Evolutionary conservation across 2,329 filamentous ascomycete species (phyloP), one percentile per base, ranked within the genome.

Genomic region (Elsinoe necatrix): DNA sequence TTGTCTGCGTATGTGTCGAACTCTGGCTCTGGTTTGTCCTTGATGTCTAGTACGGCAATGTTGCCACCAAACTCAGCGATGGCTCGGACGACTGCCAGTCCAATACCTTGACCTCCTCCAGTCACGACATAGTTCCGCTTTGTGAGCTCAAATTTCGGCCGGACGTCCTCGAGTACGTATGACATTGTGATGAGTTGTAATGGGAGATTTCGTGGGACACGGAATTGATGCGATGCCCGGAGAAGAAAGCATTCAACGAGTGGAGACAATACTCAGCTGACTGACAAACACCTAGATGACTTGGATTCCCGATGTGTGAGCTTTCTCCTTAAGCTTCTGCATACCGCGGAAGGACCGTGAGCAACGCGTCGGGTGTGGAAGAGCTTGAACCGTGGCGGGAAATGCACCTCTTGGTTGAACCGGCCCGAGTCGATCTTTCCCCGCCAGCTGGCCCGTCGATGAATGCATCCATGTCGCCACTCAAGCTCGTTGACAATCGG

Each of bases 1-100:
- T 79, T 77, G 64, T 80, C 76, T 23, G 61, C 61, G 18, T 67
- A 57, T 23, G 60, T 60, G 35, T 63, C 61, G 14, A 67, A 64
- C 23, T 63, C 63, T 31, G 65, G 64, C 20, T 61, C 60, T 1
- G 62, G 55, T 64, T 81, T 81, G 45, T 52, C 48, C 48, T 52
- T 52, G 48, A 89, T 83, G 25, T 82, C 80, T 12, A 79, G 75
- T 9, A 82, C 66, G 12, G 84, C 83, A 62, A 83, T 80, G 64
- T 80, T 78, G 31, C 48, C 48, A 52, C 48, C 48, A 39, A 21
- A 52, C 20, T 52, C 48, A n/a, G 48, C 29, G 6, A 52, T 25
- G 3, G 48, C 48, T 35, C 48, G 48, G 8, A 29, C 25, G 14
- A 52, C 48, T 18, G 55, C 55, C 1, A 57, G 45, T 16, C 62